Evolutionary conservation across 495 filamentous ascomycete genomes (phyloP).

Genomic region (Aspergillus nanangensis): DNA sequence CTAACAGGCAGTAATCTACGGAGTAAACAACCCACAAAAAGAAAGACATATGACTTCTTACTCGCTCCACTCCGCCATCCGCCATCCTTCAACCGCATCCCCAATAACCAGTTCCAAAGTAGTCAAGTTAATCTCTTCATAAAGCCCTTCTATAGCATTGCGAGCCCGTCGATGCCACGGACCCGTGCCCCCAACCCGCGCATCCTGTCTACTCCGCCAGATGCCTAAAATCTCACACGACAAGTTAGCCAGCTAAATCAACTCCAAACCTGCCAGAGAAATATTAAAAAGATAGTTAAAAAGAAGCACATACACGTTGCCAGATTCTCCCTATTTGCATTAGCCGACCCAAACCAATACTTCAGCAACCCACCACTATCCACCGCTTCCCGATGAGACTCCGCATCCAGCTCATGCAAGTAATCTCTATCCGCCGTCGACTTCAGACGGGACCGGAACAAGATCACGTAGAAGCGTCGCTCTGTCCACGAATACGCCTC

Average conservation of each 20-base stretch:
- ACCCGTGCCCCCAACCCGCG: constrained; percentile 61
- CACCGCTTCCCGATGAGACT: constrained; percentile 72
- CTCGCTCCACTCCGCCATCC: constrained; percentile 54
- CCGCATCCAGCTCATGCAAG: constrained; percentile 64
- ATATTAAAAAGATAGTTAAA: not conserved
- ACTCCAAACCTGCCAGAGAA: not conserved
- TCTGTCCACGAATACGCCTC: constrained; percentile 55
- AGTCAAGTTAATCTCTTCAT: constrained; percentile 54
- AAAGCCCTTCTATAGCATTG: constrained; percentile 29
- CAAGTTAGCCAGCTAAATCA: not conserved
- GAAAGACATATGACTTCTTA: constrained; percentile 1
- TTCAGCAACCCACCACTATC: constrained; percentile 79
- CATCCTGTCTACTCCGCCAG: constrained; percentile 69
- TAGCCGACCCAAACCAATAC: constrained; percentile 77
- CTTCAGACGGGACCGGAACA: constrained; percentile 68
- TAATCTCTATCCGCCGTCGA: constrained; percentile 55
- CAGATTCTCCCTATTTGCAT: constrained; percentile 60
- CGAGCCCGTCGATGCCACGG: constrained; percentile 45
- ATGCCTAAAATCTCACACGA: constrained; percentile 45
- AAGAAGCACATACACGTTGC: constrained; percentile 56
- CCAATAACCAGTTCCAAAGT: constrained; percentile 56
- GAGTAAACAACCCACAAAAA: not conserved
- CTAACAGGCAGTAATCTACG: no score
- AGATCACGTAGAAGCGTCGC: constrained; percentile 73
- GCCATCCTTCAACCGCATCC: constrained; percentile 53